Percentiles rank a stretch among this genome's conserved stretches.
phyloP scores from a whole-genome alignment of 2,329 filamentous ascomycete genomes.

The Arthrobotrys entomopaga region DNA sequence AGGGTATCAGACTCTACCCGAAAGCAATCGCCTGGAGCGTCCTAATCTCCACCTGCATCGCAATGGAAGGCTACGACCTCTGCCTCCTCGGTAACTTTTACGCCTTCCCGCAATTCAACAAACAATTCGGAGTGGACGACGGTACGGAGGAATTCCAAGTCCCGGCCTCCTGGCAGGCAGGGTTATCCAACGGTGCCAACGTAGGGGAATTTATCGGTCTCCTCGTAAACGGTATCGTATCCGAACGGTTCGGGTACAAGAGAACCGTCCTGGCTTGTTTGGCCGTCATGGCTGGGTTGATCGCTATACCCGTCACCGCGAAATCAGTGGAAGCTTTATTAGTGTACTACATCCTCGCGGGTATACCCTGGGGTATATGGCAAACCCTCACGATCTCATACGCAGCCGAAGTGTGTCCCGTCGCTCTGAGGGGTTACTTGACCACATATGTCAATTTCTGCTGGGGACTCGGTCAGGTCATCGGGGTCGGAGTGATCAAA shows the following conservation, averaged over 20 bases:
- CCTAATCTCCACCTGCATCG: conserved; percentile 87
- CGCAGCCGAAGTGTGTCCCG: conserved; percentile 72
- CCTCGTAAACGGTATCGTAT: conserved; percentile 66
- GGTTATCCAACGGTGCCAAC: conserved; percentile 60
- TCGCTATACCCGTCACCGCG: conserved; percentile 67
- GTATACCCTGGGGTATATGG: conserved; percentile 67
- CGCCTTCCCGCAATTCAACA: conserved; percentile 54
- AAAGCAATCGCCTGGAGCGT: conserved; percentile 86
- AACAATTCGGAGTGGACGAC: conserved; percentile 37
- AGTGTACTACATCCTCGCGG: conserved; percentile 67
- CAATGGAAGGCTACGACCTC: conserved; percentile 91
- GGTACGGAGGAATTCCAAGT: conserved; percentile 42
- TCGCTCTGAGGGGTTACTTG: conserved; percentile 75
- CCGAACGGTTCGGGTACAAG: conserved; percentile 67
- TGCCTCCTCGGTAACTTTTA: conserved; percentile 78
- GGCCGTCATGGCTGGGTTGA: conserved; percentile 64
- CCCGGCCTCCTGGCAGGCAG: conserved; percentile 47
- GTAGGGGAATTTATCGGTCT: conserved; percentile 66
- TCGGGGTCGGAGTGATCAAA: conserved; percentile 77
- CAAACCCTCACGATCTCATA: conserved; percentile 63
- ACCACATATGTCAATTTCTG: conserved; percentile 82
- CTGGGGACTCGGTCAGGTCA: conserved; percentile 77
- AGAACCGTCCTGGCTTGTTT: conserved; percentile 66
- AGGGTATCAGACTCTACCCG: conserved; percentile 84
- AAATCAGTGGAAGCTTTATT: conserved; percentile 65